Evolutionary conservation across 1,139 yeast species (phyloP), one percentile per base, ranked within the genome.

Genomic region (Diutina rugosa): DNA sequence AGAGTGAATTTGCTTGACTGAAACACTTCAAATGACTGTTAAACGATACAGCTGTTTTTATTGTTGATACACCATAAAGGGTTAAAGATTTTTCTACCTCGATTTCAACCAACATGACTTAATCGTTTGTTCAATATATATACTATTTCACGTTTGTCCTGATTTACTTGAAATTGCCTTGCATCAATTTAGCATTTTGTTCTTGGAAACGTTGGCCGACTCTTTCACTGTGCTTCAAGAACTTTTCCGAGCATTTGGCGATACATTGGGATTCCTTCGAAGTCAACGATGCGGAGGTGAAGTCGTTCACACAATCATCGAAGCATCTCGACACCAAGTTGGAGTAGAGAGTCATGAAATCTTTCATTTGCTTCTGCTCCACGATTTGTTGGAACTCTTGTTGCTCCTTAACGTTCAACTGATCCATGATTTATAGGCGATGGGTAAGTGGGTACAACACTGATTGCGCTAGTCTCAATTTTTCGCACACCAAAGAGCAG

Each of bases 161-260:
- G 32, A 38, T 18, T 35, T 48, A 32, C 35, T 51, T 47, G 46
- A 48, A 46, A 59, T 69, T 72, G 76, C 54, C 54, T 38, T 51
- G 54, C 46, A 28, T 51, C 46, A 51, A 51, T 47, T 51, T 51
- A n/a, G 53, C 54, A 10, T 91, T 93, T 74, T 91, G 97, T 70
- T 93, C 99, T 74, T 93, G 98, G 90, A 93, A 93, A 75, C 99
- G 85, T 73, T 89, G 95, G 55, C 99, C 99, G 58, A 95, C 97
- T 72, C 99, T 86, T 77, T 93, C 99, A 72, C 95, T 85, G 79
- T 93, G 98, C 73, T 93, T 93, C 77, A 95, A 82, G 81, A 95
- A 95, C 79, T 93, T 93, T 73, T 93, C 98, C 51, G 97, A 87
- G 72, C 99, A 93, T 74, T 87, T 87, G 78, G 83, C 78, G 63